phyloP scores from a whole-genome alignment of 2,329 filamentous ascomycete species.

The Xylaria arbuscula region DNA sequence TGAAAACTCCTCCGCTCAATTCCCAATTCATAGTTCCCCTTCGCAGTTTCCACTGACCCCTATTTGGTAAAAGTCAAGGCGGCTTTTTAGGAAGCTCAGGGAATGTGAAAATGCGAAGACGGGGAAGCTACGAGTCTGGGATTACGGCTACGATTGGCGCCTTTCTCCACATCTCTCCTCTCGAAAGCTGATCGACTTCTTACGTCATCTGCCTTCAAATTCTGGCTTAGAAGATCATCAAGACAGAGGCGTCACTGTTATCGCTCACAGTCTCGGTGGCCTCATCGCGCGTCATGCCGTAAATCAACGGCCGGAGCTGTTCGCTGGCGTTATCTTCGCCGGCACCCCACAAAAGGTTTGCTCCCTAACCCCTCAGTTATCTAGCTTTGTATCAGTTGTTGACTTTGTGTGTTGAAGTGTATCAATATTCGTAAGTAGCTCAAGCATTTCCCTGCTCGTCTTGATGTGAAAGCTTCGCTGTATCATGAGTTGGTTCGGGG shows the following conservation, averaged over 20 bases:
- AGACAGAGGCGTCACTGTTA: conserved; percentile 77
- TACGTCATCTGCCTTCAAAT: conserved; percentile 82
- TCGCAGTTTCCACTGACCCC: conserved; percentile 1
- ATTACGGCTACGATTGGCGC: conserved; percentile 96
- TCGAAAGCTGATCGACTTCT: conserved; percentile 74
- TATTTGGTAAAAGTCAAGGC: conserved; percentile 62
- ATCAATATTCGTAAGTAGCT: conserved; percentile 70
- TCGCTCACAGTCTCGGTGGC: conserved; percentile 89
- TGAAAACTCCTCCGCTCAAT: neutral
- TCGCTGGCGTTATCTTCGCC: conserved; percentile 86
- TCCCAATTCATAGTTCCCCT: neutral
- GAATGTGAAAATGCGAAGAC: conserved; percentile 77
- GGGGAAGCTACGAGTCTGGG: conserved; percentile 81
- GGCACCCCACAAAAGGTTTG: conserved; percentile 75
- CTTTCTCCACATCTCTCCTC: conserved; percentile 83
- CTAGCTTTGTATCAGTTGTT: neutral
- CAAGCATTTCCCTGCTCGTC: neutral
- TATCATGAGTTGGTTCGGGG: neutral
- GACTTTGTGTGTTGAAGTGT: conserved; percentile 60
- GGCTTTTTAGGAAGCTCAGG: conserved; percentile 81
- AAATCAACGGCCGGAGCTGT: conserved; percentile 85
- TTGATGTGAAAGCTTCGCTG: neutral
- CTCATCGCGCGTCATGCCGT: conserved; percentile 89
- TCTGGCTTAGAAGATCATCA: conserved; percentile 62
- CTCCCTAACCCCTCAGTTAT: neutral